Base-by-base conservation (phyloP, 495 filamentous ascomycete genomes). In the Aspergillus indologenus region DNA sequence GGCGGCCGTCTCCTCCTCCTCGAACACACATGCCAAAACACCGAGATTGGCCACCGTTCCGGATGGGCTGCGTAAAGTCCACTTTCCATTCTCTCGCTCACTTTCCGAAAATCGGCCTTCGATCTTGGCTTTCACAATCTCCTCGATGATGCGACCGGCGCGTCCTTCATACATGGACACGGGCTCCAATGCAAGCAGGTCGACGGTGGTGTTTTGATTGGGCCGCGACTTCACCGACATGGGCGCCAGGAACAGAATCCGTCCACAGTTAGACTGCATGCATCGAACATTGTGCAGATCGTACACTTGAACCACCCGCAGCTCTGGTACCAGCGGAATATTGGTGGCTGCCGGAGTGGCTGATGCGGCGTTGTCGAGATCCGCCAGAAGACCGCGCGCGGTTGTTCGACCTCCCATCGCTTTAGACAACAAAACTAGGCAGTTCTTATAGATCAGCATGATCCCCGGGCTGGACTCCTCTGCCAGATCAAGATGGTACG, bases 381-480 rank as follows among this genome's bases (percentile, higher is more conserved):
- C 92, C 23, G 90, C 85, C 56, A 95, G 66, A 24, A 98, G 69
- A 58, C 88, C 89, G 44, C 90, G 85, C 9, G 90, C 91, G 4
- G 90, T 88, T 45, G 87, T 75, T 15, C 74, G 81, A 51, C 80
- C 80, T 5, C 79, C 79, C 21, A 78, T 70, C 14, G 80, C 73
- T 63, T 91, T 95, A 44, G 84, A 83, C 8, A 97, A 73, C 21
- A 96, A 73, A 42, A 96, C 84, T 19, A 97, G 59, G 54, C 81
- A 87, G 63, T 96, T 92, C 4, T 90, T 83, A 71, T 97, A 98
- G 4, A 98, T 75, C 3, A 98, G 75, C 52, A 98, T 73, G 22
- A 97, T 85, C 0, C 88, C 88, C 21, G 84, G 69, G 19, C 74
- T 76, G n/a, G 80, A 75, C 49, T 66, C 62, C 40, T 65, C 54